These are phyloP conservation scores for Colletotrichum tabaci DNA, from an alignment of 2,329 filamentous ascomycete genomes.

Conservation along the genomic window DNA sequence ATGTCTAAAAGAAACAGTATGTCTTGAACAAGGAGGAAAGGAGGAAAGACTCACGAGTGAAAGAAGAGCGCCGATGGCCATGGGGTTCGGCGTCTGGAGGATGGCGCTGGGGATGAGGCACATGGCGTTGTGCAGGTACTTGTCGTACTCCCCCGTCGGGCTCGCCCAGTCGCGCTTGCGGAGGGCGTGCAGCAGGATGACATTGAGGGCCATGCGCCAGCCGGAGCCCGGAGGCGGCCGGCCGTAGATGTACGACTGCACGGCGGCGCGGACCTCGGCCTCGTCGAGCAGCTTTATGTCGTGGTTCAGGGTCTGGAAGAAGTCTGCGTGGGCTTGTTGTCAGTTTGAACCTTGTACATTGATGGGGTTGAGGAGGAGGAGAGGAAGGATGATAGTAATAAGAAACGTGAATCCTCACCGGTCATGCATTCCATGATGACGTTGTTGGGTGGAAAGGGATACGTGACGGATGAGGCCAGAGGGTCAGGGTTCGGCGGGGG, in stretches of 20 bases:
- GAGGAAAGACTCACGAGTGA: constrained; percentile 8
- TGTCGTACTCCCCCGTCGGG: neutral
- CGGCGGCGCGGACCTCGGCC: constrained; percentile 12
- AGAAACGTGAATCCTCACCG: neutral
- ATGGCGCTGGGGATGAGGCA: constrained; percentile 18
- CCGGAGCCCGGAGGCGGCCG: neutral
- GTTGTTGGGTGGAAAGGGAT: constrained; percentile 27
- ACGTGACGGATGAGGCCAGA: neutral
- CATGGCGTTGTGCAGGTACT: constrained; percentile 10
- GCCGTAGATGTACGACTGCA: constrained; percentile 16
- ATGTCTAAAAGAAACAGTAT: no score
- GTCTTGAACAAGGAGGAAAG: no score
- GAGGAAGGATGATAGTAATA: no score
- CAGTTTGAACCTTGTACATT: accelerated
- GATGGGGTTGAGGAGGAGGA: accelerated
- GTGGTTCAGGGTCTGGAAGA: constrained; percentile 10
- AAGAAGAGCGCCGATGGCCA: constrained; percentile 22
- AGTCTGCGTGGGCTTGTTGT: neutral
- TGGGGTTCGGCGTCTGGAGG: constrained; percentile 1
- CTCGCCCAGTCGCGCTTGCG: neutral
- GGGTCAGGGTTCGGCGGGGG: constrained; percentile 12
- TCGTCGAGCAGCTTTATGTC: constrained; percentile 4
- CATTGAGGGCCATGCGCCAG: constrained; percentile 24
- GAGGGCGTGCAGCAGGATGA: constrained; percentile 1
- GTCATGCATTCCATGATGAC: constrained; percentile 10